phyloP scores from a whole-genome alignment of 805 yeast genomes.

The Spathaspora sp. region DNA sequence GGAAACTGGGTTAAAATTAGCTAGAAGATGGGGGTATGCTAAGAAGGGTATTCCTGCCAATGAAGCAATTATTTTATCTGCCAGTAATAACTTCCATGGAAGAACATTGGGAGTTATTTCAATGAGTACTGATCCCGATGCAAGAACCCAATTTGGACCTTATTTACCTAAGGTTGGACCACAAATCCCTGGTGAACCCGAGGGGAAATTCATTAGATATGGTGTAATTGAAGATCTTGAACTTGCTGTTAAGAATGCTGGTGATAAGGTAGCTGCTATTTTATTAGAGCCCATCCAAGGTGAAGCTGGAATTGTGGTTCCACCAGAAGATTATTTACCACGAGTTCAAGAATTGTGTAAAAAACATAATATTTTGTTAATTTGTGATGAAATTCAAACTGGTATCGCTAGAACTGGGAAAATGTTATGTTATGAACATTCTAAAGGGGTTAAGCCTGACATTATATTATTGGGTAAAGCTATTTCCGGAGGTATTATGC shows the following conservation, averaged over 20 bases:
- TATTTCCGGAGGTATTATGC: constrained; percentile 89
- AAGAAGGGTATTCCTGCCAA: constrained; percentile 77
- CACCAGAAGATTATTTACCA: constrained; percentile 76
- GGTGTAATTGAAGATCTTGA: constrained; percentile 86
- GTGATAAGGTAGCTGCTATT: constrained; percentile 87
- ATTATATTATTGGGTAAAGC: constrained; percentile 90
- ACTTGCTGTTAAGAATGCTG: constrained; percentile 74
- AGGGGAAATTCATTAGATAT: constrained; percentile 63
- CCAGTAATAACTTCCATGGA: constrained; percentile 92
- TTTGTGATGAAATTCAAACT: constrained; percentile 96
- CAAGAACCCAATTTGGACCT: constrained; percentile 86
- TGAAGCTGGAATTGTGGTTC: constrained; percentile 97
- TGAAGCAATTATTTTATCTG: constrained; percentile 85
- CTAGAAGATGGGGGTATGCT: constrained; percentile 96
- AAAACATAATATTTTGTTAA: constrained; percentile 79
- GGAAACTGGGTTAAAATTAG: constrained; percentile 89
- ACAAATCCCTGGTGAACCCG: constrained; percentile 67
- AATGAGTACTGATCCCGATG: constrained; percentile 94
- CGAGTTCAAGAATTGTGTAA: constrained; percentile 72
- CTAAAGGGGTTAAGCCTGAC: constrained; percentile 77
- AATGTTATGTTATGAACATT: constrained; percentile 88
- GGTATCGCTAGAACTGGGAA: constrained; percentile 98
- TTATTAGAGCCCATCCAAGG: constrained; percentile 96
- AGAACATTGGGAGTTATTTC: constrained; percentile 93
- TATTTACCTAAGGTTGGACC: constrained; percentile 84